Base-by-base conservation (phyloP, 148 eudicot species). In the Nepenthes mirabilis region DNA sequence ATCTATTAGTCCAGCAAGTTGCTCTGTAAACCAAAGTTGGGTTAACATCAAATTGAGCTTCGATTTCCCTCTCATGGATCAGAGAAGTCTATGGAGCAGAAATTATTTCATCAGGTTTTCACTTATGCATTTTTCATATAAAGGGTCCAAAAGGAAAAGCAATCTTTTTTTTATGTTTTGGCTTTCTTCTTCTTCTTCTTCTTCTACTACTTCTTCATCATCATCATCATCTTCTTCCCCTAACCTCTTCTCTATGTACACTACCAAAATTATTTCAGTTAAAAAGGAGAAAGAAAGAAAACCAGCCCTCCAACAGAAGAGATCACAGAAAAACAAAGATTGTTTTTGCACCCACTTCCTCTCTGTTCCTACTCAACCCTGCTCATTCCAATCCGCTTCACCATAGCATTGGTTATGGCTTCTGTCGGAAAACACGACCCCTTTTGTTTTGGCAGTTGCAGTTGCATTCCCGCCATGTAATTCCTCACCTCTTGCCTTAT, bases 401-500 rank as follows among this genome's bases (percentile, higher is more conserved):
- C 65, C 68, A 77, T 66, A 0, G 74, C 68, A 52, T 76, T 76
- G 10, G 73, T 47, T 35, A 77, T 74, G 1, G 78, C 79, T 48
- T 80, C 84, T 11, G 58, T 50, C 48, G 70, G 80, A 65, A 65
- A 58, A 62, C 82, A 69, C 50, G 60, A 14, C 12, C 79, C 67
- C 6, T 63, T 72, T 4, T 68, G 76, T 48, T 67, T 67, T 33
- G 36, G 67, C 53, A 37, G 67, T 12, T 55, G 57, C 33, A 5
- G 34, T 12, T 54, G 57, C 35, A 55, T 55, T 55, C 58, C 36
- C 50, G 69, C 59, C 80, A 83, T 75, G 52, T 78, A 83, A 52
- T 55, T 68, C 70, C 81, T 75, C 65, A 83, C 85, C 53, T 80
- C 89, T 7, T 68, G 65, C 54, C 68, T 75, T 13, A 83, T 72